These are phyloP conservation scores for Tulasnella sp. DNA, from an alignment of 768 basidiomycete genomes.

Conservation along the genomic window DNA sequence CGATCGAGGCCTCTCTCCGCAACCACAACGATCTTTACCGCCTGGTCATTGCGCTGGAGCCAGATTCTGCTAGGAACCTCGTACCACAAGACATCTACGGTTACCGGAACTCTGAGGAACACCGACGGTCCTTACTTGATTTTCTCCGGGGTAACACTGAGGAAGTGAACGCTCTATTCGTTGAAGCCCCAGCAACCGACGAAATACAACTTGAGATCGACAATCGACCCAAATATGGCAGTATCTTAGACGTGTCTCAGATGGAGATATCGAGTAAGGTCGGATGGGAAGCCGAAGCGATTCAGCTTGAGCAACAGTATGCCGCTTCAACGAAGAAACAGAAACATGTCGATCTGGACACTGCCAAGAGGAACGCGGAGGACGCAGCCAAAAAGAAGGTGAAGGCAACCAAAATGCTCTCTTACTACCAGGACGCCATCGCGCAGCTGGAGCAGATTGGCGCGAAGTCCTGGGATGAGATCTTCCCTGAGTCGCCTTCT, in stretches of 20 bases:
- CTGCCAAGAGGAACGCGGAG: background rate
- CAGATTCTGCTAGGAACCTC: constrained; percentile 16
- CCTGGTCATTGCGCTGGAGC: constrained; percentile 26
- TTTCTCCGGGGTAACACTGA: constrained; percentile 14
- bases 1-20: constrained; percentile 25
- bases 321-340: background rate
- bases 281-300: constrained; percentile 5
- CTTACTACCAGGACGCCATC: constrained; percentile 30
- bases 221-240: background rate
- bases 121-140: constrained; percentile 21
- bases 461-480: constrained; percentile 38
- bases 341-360: too few relatives aligned
- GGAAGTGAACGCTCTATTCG: constrained; percentile 11
- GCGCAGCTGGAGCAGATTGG: constrained; percentile 27
- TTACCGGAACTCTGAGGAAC: background rate
- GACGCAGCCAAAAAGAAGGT: background rate
- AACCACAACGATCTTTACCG: constrained; percentile 23
- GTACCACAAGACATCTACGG: background rate
- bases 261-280: background rate
- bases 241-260: background rate
- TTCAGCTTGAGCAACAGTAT: background rate
- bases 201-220: background rate
- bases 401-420: constrained; percentile 27
- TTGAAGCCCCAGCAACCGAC: background rate
- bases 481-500: constrained; percentile 28